phyloP scores from a whole-genome alignment of 306 rosid species.

The Begonia fuchsioides region DNA sequence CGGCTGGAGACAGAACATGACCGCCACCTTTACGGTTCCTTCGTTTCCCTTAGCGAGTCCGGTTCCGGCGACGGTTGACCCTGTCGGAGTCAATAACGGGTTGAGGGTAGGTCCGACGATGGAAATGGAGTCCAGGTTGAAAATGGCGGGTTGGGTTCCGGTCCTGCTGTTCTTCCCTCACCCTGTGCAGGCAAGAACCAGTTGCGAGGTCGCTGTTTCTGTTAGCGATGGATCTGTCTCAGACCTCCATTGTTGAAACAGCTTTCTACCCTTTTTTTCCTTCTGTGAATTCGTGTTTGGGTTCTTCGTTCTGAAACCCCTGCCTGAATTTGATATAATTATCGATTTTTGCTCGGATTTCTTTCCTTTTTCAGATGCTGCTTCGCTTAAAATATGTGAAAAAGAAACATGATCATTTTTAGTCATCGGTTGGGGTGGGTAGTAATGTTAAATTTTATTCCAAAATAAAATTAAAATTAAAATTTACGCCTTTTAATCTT shows the following conservation, averaged over 20 bases:
- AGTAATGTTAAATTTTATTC: too few relatives aligned
- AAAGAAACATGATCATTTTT: too few relatives aligned
- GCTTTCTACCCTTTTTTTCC: neutral
- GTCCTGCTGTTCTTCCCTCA: conserved; percentile 71
- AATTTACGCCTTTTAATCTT: too few relatives aligned
- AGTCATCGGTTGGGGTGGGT: too few relatives aligned
- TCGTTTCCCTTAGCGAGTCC: conserved; percentile 24
- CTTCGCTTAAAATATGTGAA: too few relatives aligned
- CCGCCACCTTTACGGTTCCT: conserved; percentile 50
- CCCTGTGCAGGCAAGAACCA: conserved; percentile 39
- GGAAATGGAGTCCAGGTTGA: conserved; percentile 47
- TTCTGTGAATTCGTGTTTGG: conserved; percentile 6
- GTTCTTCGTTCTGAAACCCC: conserved; percentile 2
- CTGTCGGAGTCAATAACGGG: conserved; percentile 19
- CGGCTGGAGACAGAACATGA: conserved; percentile 42
- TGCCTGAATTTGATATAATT: conserved; percentile 9
- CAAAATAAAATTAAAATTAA: too few relatives aligned
- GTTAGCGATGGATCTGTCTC: conserved; percentile 63
- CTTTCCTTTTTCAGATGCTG: too few relatives aligned
- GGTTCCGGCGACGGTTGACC: conserved; percentile 7
- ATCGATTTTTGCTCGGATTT: neutral
- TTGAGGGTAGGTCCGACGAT: too few relatives aligned
- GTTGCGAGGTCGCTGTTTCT: conserved; percentile 46
- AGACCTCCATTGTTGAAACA: conserved; percentile 59
- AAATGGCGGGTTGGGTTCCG: conserved; percentile 54